phyloP scores from a whole-genome alignment of 495 filamentous ascomycete genomes.

The Aspergillus indologenus region DNA sequence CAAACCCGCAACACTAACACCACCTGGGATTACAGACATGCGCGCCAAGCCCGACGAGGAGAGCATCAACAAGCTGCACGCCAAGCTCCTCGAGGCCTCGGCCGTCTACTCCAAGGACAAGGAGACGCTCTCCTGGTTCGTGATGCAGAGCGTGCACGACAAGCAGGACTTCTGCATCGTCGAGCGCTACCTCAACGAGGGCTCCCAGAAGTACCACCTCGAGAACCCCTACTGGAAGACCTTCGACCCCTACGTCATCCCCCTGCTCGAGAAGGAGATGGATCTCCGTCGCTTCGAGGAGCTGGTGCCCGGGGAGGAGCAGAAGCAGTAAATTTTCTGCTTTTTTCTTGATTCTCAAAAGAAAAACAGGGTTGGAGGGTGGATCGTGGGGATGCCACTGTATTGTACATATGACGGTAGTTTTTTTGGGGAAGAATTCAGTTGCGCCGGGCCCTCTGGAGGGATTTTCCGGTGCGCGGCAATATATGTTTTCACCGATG shows the following conservation, averaged over 20 bases:
- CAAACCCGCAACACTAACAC: not conserved
- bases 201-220: constrained; percentile 58
- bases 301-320: constrained; percentile 18
- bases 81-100: constrained; percentile 64
- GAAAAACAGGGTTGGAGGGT: too few relatives aligned
- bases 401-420: too few relatives aligned
- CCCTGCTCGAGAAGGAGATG: constrained; percentile 62
- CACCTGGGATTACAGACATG: constrained; percentile 39
- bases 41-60: constrained; percentile 59
- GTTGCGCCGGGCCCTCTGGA: too few relatives aligned
- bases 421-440: too few relatives aligned
- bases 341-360: too few relatives aligned
- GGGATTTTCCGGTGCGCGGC: too few relatives aligned
- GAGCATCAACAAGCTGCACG: constrained; percentile 59
- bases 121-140: constrained; percentile 65
- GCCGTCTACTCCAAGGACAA: constrained; percentile 63
- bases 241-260: constrained; percentile 64
- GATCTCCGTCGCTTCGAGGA: constrained; percentile 62
- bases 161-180: constrained; percentile 65
- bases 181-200: constrained; percentile 61
- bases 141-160: constrained; percentile 64
- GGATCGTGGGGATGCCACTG: too few relatives aligned
- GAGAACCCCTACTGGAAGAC: constrained; percentile 70
- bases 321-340: not conserved
- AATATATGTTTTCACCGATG: too few relatives aligned